Percentiles rank a stretch among this genome's conserved stretches.
Conservation (phyloP, 1,139 yeast genomes). For the Geotrichum reessii region DNA sequence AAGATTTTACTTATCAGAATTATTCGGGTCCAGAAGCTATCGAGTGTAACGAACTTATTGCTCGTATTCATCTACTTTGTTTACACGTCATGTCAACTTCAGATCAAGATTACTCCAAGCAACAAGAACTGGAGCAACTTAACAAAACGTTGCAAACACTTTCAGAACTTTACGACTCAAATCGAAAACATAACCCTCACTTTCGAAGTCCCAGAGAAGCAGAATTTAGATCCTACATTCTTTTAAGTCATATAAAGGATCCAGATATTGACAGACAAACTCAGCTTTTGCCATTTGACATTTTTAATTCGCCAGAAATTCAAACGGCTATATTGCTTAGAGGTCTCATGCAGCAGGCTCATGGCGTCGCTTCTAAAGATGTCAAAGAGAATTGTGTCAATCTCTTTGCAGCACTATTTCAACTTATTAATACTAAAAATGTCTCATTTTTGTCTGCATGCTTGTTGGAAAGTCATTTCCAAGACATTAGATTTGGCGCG, state of each 20-base stretch:
- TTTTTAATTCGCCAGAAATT: slow-evolving; percentile 53
- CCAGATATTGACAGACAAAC: slow-evolving; percentile 76
- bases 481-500: slow-evolving; percentile 73
- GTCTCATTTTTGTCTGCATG: slow-evolving; percentile 73
- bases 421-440: slow-evolving; percentile 42
- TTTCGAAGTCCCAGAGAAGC: slow-evolving; percentile 70
- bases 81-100: slow-evolving; percentile 83
- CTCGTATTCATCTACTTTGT: slow-evolving; percentile 76
- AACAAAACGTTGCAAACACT: slow-evolving; percentile 88
- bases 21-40: slow-evolving; percentile 91
- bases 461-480: slow-evolving; percentile 72
- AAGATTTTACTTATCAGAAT: slow-evolving; percentile 94
- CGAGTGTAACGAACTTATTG: slow-evolving; percentile 88
- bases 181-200: slow-evolving; percentile 52
- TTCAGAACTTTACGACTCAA: slow-evolving; percentile 80
- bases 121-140: slow-evolving; percentile 91
- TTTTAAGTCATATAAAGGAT: slow-evolving; percentile 74
- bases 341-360: slow-evolving; percentile 55
- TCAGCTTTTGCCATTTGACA: slow-evolving; percentile 57
- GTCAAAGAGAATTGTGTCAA: slow-evolving; percentile 52
- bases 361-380: slow-evolving; percentile 50
- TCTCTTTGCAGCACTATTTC: slow-evolving; percentile 61
- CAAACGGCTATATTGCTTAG: slow-evolving; percentile 70
- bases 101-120: slow-evolving; percentile 73
- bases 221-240: slow-evolving; percentile 84